Conservation (phyloP, 768 basidiomycete species). For the Erythrobasidium yunnanense region DNA sequence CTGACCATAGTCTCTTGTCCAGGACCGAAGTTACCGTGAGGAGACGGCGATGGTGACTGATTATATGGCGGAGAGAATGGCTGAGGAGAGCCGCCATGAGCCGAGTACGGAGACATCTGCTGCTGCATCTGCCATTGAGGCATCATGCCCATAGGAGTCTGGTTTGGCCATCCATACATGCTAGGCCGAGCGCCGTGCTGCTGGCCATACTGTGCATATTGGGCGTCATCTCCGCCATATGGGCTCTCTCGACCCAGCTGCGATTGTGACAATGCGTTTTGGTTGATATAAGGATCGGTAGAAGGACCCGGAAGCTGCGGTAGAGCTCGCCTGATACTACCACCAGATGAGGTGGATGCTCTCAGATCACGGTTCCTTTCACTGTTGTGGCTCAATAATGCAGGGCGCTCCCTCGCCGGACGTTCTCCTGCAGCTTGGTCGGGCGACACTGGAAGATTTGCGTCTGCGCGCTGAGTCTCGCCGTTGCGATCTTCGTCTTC, state of each 20-base stretch:
- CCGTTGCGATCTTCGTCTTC: slow-evolving; percentile 19
- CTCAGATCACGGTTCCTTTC: too few species aligned
- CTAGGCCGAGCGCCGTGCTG: background rate
- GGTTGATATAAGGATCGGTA: slow-evolving; percentile 24
- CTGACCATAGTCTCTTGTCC: slow-evolving; percentile 15
- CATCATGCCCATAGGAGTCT: background rate
- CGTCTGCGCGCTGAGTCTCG: background rate
- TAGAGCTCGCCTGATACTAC: slow-evolving; percentile 3
- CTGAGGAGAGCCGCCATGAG: too few species aligned
- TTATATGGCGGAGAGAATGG: too few species aligned
- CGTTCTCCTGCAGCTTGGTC: too few species aligned
- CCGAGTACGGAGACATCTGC: background rate
- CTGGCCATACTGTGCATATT: background rate
- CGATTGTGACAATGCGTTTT: background rate
- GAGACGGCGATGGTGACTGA: too few species aligned
- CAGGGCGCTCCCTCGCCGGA: too few species aligned
- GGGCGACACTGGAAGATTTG: too few species aligned
- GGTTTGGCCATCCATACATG: slow-evolving; percentile 21
- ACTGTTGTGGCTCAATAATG: too few species aligned
- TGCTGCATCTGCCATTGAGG: slow-evolving; percentile 5
- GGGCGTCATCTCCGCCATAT: background rate
- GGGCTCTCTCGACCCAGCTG: background rate
- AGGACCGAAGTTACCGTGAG: slow-evolving; percentile 2
- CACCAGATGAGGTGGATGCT: background rate
- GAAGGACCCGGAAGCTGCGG: slow-evolving; percentile 18